phyloP scores from a whole-genome alignment of 495 filamentous ascomycete species.

The Hypomontagnella submonticulosa region DNA sequence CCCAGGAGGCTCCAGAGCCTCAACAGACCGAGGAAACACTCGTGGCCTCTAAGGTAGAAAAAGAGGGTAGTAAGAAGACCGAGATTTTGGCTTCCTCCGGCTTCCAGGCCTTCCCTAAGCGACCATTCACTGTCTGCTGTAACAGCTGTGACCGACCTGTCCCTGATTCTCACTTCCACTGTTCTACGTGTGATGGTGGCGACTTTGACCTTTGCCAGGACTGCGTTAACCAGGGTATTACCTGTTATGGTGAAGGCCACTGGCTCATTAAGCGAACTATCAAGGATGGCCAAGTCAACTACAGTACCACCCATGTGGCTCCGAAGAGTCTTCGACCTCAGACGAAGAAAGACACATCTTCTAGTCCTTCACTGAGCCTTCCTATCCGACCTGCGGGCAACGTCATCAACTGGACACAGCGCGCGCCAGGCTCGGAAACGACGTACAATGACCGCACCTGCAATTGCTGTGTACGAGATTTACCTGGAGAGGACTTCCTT shows the following conservation, averaged over 20 bases:
- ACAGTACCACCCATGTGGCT: slow-evolving; percentile 83
- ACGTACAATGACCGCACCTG: slow-evolving; percentile 75
- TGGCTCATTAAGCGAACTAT: slow-evolving; percentile 94
- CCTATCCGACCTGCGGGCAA: slow-evolving; percentile 46
- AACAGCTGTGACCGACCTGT: slow-evolving; percentile 86
- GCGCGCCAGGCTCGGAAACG: slow-evolving; percentile 22
- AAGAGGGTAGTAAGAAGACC: neutral
- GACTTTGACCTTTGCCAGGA: slow-evolving; percentile 92
- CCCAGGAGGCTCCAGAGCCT: slow-evolving; percentile 6
- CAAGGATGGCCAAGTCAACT: slow-evolving; percentile 78
- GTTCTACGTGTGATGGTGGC: slow-evolving; percentile 88
- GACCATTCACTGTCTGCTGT: slow-evolving; percentile 80
- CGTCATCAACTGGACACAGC: neutral
- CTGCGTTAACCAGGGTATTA: slow-evolving; percentile 78
- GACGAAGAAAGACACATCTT: slow-evolving; percentile 23
- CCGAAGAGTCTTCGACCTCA: slow-evolving; percentile 61
- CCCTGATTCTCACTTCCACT: slow-evolving; percentile 89
- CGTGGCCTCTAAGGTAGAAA: neutral
- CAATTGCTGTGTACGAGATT: slow-evolving; percentile 87
- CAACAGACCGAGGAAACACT: neutral
- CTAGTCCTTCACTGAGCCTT: slow-evolving; percentile 11
- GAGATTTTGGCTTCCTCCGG: neutral
- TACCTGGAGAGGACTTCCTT: slow-evolving; percentile 80
- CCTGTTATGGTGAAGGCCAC: slow-evolving; percentile 81
- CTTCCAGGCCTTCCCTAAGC: slow-evolving; percentile 15